Evolutionary conservation across 2,329 filamentous ascomycete genomes (phyloP).

Genomic region (Botrytis pseudocinerea): DNA sequence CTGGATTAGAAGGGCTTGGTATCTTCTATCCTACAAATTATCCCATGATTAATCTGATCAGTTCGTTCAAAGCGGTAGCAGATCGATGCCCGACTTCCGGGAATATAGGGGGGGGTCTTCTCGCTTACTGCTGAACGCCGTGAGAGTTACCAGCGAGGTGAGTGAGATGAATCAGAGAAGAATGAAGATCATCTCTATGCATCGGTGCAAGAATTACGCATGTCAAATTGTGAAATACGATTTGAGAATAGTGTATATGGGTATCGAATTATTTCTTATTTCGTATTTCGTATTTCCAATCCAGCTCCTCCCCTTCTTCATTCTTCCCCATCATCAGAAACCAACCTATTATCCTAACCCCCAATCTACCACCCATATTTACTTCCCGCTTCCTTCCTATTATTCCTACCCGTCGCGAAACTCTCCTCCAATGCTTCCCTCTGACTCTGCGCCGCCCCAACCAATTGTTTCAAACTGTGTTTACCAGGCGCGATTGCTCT

Average conservation of each 20-base stretch:
- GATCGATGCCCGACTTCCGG: neutral
- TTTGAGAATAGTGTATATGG: neutral
- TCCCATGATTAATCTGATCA: neutral
- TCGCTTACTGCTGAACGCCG: neutral
- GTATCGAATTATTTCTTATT: neutral
- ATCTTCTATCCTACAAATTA: neutral
- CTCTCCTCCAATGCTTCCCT: constrained; percentile 88
- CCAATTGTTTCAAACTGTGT: constrained; percentile 83
- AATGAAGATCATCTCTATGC: neutral
- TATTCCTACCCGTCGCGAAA: constrained; percentile 77
- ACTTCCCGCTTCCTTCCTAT: constrained; percentile 77
- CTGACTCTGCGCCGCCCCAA: constrained; percentile 79
- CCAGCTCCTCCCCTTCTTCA: neutral
- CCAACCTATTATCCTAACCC: neutral
- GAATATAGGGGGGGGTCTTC: neutral
- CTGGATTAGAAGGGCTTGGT: neutral
- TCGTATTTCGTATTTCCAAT: neutral
- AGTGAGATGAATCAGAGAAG: neutral
- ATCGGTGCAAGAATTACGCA: neutral
- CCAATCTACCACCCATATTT: constrained; percentile 74
- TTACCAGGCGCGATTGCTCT: constrained; percentile 82
- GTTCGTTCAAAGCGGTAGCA: neutral
- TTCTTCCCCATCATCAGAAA: neutral
- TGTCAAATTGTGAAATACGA: neutral
- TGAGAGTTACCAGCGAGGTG: neutral